A percentile compares a stretch with the other conserved stretches of the same genome.
These are phyloP conservation scores for Urochloa ruziziensis DNA, from an alignment of 176 grass and related monocot species.

Conservation along the genomic window DNA sequence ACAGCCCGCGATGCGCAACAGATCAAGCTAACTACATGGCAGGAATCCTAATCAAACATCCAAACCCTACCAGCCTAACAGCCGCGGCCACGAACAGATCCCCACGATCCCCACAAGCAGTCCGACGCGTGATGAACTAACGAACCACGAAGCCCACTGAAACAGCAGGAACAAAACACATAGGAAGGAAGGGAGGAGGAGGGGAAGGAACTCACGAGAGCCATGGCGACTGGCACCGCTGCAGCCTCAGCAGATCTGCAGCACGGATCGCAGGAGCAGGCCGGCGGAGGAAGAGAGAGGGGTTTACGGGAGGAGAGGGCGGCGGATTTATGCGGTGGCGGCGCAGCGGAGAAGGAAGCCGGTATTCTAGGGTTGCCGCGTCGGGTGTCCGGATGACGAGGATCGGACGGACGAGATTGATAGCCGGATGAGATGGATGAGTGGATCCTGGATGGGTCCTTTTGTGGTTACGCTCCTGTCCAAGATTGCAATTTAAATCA, in stretches of 20 bases:
- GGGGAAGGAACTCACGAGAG: slow-evolving; percentile 30
- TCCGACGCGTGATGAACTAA: background rate
- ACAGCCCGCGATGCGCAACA: background rate
- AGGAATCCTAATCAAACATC: background rate
- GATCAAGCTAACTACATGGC: background rate
- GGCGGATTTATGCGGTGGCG: slow-evolving; percentile 32
- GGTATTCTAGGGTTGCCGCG: slow-evolving; percentile 36
- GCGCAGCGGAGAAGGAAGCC: background rate
- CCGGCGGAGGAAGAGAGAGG: background rate
- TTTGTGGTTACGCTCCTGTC: background rate
- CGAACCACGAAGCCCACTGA: background rate
- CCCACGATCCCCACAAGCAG: background rate
- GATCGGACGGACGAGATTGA: slow-evolving; percentile 1
- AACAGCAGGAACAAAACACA: background rate
- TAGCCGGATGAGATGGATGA: background rate
- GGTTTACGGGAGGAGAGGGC: background rate
- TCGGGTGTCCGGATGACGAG: background rate
- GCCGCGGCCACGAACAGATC: background rate
- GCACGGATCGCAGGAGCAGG: slow-evolving; percentile 16
- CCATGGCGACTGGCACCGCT: slow-evolving; percentile 31
- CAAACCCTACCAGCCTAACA: background rate
- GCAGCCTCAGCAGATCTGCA: slow-evolving; percentile 34
- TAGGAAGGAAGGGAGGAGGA: too few relatives aligned
- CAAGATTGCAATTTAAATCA: background rate
- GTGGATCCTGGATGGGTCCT: background rate